These are phyloP conservation scores for Xylaria sp. DNA, from an alignment of 2,329 filamentous ascomycete genomes.

Conservation along the genomic window DNA sequence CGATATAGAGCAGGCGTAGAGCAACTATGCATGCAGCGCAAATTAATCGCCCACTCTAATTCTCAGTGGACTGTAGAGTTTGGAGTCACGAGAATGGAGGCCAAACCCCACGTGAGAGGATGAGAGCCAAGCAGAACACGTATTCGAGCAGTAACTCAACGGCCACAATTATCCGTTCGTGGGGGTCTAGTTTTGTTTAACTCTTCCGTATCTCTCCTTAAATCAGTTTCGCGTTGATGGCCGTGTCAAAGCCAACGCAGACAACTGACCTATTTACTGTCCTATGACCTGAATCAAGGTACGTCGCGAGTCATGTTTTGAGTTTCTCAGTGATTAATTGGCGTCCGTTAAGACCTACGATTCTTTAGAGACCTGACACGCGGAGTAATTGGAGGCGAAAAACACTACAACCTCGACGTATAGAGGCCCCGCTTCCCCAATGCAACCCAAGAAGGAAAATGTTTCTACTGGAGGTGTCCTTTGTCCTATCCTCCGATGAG, in stretches of 20 bases:
- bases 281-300: slow-evolving; percentile 7
- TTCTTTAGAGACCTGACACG: slow-evolving; percentile 12
- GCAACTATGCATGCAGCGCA: slow-evolving; percentile 17
- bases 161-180: neutral
- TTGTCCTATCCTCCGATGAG: neutral
- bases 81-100: neutral
- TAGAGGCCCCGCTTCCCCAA: slow-evolving; percentile 2
- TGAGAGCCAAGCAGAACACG: neutral
- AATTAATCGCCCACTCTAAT: slow-evolving; percentile 20
- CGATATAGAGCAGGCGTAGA: neutral
- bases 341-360: neutral
- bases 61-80: neutral
- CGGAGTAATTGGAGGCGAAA: slow-evolving; percentile 19
- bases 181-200: neutral
- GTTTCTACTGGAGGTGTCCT: neutral
- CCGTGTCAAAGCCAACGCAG: neutral
- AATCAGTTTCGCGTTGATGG: neutral
- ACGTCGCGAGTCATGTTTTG: slow-evolving; percentile 8
- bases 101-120: neutral
- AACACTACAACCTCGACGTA: neutral
- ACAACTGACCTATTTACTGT: neutral
- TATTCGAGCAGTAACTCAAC: neutral
- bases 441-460: slow-evolving; percentile 2
- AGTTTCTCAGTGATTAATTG: slow-evolving; percentile 4
- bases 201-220: neutral